Conservation (phyloP, 2,329 filamentous ascomycete genomes). For the Sordariomycetes sp. region DNA sequence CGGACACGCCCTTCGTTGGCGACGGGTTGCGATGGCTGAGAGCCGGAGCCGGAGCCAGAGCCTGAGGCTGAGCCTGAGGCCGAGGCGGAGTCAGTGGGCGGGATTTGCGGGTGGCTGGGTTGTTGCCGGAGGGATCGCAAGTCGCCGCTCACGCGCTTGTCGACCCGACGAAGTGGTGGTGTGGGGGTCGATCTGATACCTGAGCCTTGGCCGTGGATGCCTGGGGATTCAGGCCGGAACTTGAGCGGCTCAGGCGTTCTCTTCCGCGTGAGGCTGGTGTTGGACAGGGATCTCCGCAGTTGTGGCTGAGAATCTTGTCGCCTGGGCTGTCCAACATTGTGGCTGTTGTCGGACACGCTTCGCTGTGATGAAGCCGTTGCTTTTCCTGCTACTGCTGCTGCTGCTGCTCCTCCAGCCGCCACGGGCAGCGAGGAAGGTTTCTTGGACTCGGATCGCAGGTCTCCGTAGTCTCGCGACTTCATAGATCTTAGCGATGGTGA, state of each 20-base stretch:
- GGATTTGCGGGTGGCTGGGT: no score
- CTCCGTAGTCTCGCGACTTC: constrained; percentile 1
- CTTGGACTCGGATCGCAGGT: constrained; percentile 1
- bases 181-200: constrained; percentile 33
- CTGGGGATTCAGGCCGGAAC: constrained; percentile 55
- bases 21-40: constrained; percentile 51
- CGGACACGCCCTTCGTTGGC: constrained; percentile 83
- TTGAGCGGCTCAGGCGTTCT: constrained; percentile 43
- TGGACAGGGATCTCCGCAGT: constrained; percentile 38
- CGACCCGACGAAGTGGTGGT: constrained; percentile 62
- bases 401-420: constrained; percentile 4
- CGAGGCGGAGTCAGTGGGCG: no score
- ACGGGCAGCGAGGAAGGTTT: no score
- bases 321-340: constrained; percentile 1
- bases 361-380: constrained; percentile 7
- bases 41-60: neutral
- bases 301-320: constrained; percentile 8
- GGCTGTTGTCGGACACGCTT: constrained; percentile 28
- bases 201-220: constrained; percentile 37
- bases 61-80: constrained; percentile 10
- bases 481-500: constrained; percentile 1
- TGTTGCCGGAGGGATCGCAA: constrained; percentile 35
- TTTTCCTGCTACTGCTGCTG: constrained; percentile 5
- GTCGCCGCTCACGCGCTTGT: constrained; percentile 65
- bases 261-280: constrained; percentile 41